Evolutionary conservation across 208 protist genomes (phyloP).

Genomic region (Wallacemonas sp.): DNA sequence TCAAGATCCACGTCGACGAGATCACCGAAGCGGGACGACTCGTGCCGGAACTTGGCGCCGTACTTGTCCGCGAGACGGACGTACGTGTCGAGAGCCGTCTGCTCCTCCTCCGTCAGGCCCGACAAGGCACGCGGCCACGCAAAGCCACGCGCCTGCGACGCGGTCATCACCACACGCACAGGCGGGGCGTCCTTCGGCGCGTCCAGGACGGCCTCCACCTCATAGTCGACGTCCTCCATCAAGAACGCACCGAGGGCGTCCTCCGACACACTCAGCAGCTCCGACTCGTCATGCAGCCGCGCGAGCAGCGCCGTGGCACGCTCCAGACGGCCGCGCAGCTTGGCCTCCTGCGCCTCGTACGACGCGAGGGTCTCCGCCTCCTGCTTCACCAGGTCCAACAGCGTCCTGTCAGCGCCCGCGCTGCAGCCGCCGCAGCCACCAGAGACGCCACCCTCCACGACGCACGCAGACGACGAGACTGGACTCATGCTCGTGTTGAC

Average conservation of each 20-base stretch:
- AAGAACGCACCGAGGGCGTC: slow-evolving; percentile 21
- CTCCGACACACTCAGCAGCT: slow-evolving; percentile 34
- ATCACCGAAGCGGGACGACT: neutral
- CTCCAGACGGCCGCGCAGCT: slow-evolving; percentile 3
- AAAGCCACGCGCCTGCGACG: neutral
- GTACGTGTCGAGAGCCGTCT: slow-evolving; percentile 22
- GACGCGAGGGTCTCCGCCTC: slow-evolving; percentile 19
- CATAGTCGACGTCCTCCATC: slow-evolving; percentile 15
- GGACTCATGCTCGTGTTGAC: too few species aligned
- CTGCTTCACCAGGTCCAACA: slow-evolving; percentile 14
- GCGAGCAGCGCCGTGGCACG: neutral
- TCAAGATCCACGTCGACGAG: slow-evolving; percentile 2
- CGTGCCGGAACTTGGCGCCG: slow-evolving; percentile 20
- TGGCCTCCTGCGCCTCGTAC: slow-evolving; percentile 16
- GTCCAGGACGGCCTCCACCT: neutral
- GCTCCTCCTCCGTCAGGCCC: slow-evolving; percentile 50
- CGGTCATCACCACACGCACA: slow-evolving; percentile 1
- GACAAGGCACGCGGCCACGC: slow-evolving; percentile 36
- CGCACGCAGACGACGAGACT: too few species aligned
- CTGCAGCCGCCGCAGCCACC: neutral
- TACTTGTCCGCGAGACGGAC: slow-evolving; percentile 45
- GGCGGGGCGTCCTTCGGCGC: slow-evolving; percentile 1
- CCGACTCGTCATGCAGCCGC: slow-evolving; percentile 14
- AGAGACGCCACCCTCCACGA: too few species aligned
- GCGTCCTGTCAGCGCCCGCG: neutral